phyloP scores from a whole-genome alignment of 2,329 filamentous ascomycete species.

The Pseudogymnoascus sp. region DNA sequence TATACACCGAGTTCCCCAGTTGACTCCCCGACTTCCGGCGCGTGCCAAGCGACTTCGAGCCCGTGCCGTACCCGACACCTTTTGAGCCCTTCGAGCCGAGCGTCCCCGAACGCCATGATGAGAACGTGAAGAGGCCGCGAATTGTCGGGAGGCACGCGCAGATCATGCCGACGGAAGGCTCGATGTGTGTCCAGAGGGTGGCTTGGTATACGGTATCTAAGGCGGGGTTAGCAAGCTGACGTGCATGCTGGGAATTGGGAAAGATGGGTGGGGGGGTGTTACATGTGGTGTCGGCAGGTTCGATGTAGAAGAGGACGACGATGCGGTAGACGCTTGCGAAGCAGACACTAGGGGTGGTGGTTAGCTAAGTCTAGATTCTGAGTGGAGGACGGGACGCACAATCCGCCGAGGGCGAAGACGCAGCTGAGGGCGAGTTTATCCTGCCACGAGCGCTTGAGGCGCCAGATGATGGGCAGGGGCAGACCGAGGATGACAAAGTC shows the following conservation, averaged over 20 bases:
- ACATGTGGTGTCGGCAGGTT: constrained; percentile 19
- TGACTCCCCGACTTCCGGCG: constrained; percentile 8
- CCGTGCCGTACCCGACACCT: neutral
- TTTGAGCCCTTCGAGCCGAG: neutral
- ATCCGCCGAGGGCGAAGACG: constrained; percentile 15
- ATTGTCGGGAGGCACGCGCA: constrained; percentile 14
- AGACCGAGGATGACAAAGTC: constrained; percentile 14
- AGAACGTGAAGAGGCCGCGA: neutral
- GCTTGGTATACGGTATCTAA: neutral
- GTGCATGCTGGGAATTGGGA: neutral
- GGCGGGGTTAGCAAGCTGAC: neutral
- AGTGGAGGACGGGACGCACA: constrained; percentile 9
- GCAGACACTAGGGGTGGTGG: constrained; percentile 10
- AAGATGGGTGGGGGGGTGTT: neutral
- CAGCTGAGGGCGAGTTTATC: constrained; percentile 13
- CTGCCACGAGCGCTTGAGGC: constrained; percentile 11
- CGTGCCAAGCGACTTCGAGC: neutral
- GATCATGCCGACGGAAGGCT: constrained; percentile 12
- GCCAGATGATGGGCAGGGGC: constrained; percentile 15
- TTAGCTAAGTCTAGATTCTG: neutral
- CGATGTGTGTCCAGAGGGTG: constrained; percentile 13
- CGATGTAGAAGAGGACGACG: constrained; percentile 16
- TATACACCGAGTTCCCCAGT: constrained; percentile 1
- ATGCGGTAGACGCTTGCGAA: constrained; percentile 19
- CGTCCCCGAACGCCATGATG: neutral